A percentile compares a stretch with the other conserved stretches of the same genome.
Evolutionary conservation across 768 basidiomycete genomes (phyloP).

Genomic region (Amanita thiersii): DNA sequence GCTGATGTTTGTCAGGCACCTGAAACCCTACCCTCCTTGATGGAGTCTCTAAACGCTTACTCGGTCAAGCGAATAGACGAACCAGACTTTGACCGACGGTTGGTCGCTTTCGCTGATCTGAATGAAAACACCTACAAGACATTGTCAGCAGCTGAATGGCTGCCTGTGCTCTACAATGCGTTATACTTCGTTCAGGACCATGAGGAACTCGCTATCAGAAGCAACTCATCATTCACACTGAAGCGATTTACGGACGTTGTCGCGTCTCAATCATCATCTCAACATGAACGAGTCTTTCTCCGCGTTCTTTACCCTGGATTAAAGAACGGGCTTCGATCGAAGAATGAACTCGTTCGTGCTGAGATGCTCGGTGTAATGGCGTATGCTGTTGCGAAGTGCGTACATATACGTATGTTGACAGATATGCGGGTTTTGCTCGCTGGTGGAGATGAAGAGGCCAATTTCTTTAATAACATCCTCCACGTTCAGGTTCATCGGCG

Average conservation of each 20-base stretch:
- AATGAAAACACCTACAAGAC: slow-evolving; percentile 56
- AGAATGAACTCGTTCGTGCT: slow-evolving; percentile 77
- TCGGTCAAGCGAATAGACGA: slow-evolving; percentile 79
- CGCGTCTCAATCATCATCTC: slow-evolving; percentile 28
- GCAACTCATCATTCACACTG: slow-evolving; percentile 68
- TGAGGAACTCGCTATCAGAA: slow-evolving; percentile 79
- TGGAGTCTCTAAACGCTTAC: slow-evolving; percentile 77
- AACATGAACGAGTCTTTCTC: slow-evolving; percentile 49
- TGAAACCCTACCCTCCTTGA: slow-evolving; percentile 38
- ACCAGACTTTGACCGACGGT: slow-evolving; percentile 84
- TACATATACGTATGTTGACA: slow-evolving; percentile 47
- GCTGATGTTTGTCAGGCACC: slow-evolving; percentile 40
- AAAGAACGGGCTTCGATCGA: slow-evolving; percentile 71
- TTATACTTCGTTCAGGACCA: slow-evolving; percentile 85
- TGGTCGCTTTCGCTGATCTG: slow-evolving; percentile 64
- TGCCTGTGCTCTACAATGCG: slow-evolving; percentile 76
- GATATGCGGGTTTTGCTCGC: slow-evolving; percentile 82
- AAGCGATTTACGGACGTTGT: slow-evolving; percentile 70
- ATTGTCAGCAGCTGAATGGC: slow-evolving; percentile 59
- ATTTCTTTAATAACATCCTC: slow-evolving; percentile 93
- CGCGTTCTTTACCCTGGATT: slow-evolving; percentile 68
- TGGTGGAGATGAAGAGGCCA: slow-evolving; percentile 87
- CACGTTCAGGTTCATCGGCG: slow-evolving; percentile 92
- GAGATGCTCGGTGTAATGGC: slow-evolving; percentile 79
- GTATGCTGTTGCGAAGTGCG: slow-evolving; percentile 61